Base-by-base conservation (phyloP, 106 monocot species). In the Dendrobium huoshanense region DNA sequence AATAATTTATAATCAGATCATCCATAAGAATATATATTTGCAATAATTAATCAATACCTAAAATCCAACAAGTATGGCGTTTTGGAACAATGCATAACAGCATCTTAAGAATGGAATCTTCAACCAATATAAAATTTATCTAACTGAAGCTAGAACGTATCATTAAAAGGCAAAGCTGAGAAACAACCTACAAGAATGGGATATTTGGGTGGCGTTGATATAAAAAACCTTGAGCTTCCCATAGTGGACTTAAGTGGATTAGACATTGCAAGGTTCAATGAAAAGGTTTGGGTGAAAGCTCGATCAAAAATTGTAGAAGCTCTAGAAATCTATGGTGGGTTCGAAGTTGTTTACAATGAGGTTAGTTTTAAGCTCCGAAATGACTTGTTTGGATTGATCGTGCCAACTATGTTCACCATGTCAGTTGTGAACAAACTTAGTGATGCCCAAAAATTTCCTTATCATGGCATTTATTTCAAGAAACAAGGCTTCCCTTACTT, bases 201-300 rank as follows among this genome's bases (percentile, higher is more conserved):
- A 56, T 68, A 41, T 9, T 2, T 72, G 1, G 70, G 4, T 72
- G 11, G 11, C 13, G 51, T 15, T 13, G 65, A 7, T 24, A 7
- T 2, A 10, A 55, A 73, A 4, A 75, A 77, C 25, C 65, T 58
- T 70, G 68, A 78, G 44, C 54, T 88, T 25, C 78, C 83, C 19
- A 81, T 67, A 76, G 70, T 86, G 33, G 79, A 81, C 47, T 83
- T 88, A 56, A 43, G 72, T 6, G 58, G 75, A 1, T 49, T 88
- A 33, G 70, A 81, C 74, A 74, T 18, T 18, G 73, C 27, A 45
- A 55, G 9, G 16, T 6, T 54, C 42, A 56, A 41, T 41, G 16
- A 16, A 8, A 41, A 68, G 4, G 20, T 41, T 54, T 81, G 81
- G 81, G 58, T 9, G 1, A n/a, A 47, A 2, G 22, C 25, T 1